phyloP scores from a whole-genome alignment of 106 monocot genomes.

The Iris macrosiphon region DNA sequence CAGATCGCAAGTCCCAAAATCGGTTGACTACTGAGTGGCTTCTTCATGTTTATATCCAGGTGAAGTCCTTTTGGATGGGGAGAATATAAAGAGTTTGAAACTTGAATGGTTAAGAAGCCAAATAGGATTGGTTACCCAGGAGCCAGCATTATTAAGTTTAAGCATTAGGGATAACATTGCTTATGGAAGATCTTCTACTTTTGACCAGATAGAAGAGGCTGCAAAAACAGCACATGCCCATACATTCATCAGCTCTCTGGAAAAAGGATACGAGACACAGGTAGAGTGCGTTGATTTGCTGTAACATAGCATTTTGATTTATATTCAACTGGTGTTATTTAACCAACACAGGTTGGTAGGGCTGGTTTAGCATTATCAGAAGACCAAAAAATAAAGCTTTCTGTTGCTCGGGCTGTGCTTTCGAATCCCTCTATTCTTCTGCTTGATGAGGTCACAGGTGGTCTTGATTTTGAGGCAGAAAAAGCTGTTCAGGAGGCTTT shows the following conservation, averaged over 20 bases:
- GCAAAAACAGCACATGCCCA: constrained; percentile 98
- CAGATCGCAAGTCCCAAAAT: background rate
- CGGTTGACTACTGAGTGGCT: constrained; percentile 4
- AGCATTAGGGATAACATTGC: constrained; percentile 97
- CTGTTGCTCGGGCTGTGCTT: constrained; percentile 94
- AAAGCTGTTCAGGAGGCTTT: constrained; percentile 87
- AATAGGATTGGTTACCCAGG: constrained; percentile 99
- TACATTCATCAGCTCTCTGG: constrained; percentile 78
- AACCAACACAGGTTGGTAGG: constrained; percentile 71
- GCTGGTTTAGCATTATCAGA: constrained; percentile 78
- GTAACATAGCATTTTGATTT: too few species aligned
- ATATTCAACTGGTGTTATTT: constrained; percentile 1
- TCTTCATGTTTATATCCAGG: constrained; percentile 36
- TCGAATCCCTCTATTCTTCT: constrained; percentile 96
- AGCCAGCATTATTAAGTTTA: constrained; percentile 89
- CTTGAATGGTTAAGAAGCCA: constrained; percentile 98
- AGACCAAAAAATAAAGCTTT: constrained; percentile 96
- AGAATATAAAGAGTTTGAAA: constrained; percentile 91
- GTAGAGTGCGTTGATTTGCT: constrained; percentile 34
- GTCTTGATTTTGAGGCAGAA: constrained; percentile 97
- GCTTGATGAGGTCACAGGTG: constrained; percentile 98
- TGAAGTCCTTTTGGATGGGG: constrained; percentile 95
- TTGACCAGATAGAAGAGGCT: constrained; percentile 98
- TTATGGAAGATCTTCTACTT: constrained; percentile 84
- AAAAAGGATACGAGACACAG: constrained; percentile 87